phyloP scores from a whole-genome alignment of 352 stramenopile species.

The Blastocystis sp. region DNA sequence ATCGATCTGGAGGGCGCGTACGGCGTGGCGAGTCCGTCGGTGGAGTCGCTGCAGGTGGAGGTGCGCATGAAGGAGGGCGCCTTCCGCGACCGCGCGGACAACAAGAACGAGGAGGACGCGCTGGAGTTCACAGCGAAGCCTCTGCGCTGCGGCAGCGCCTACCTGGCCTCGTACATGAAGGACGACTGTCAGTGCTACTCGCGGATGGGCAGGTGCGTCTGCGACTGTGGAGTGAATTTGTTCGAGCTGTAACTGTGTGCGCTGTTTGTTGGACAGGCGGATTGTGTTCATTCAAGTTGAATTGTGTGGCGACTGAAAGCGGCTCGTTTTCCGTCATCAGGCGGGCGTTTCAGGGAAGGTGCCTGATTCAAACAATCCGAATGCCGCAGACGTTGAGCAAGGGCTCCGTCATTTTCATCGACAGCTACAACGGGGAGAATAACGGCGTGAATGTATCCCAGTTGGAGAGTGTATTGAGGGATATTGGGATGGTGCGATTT shows the following conservation, averaged over 20 bases:
- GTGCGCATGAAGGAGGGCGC: constrained; percentile 8
- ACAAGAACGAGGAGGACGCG: constrained; percentile 40
- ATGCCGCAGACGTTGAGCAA: background rate
- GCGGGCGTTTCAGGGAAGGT: too few relatives aligned
- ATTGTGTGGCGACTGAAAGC: too few relatives aligned
- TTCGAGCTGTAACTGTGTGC: constrained; percentile 36
- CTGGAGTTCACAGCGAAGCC: constrained; percentile 20
- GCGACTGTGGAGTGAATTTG: constrained; percentile 47
- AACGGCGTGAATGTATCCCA: background rate
- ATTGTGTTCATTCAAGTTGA: too few relatives aligned
- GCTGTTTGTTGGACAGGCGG: background rate
- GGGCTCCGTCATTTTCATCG: background rate
- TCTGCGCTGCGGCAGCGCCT: constrained; percentile 43
- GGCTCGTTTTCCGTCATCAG: too few relatives aligned
- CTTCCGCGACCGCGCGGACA: constrained; percentile 16
- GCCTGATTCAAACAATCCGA: too few relatives aligned
- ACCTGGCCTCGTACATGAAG: constrained; percentile 32
- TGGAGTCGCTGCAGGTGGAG: constrained; percentile 38
- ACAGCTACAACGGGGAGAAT: background rate
- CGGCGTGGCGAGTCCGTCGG: background rate
- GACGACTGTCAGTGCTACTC: constrained; percentile 35
- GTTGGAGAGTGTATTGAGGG: background rate
- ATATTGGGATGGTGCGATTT: background rate
- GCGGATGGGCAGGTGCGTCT: constrained; percentile 1
- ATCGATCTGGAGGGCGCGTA: background rate